Conservation (phyloP, 495 filamentous ascomycete species). For the Daldinia loculata region DNA sequence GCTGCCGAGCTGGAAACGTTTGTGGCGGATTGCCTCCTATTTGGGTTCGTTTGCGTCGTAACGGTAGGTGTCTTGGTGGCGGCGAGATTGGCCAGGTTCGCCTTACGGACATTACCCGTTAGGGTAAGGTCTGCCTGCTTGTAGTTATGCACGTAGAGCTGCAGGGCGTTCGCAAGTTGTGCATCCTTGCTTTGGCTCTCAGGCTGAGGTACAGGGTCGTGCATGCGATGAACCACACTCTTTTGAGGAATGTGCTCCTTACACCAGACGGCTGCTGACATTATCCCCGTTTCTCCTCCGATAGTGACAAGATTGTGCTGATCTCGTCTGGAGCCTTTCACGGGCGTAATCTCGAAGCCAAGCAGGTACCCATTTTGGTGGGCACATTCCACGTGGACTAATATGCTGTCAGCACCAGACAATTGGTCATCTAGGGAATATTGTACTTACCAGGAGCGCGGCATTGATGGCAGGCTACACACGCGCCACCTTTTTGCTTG, state of each 20-base stretch:
- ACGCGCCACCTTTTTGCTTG: conserved; percentile 74
- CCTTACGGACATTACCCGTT: conserved; percentile 91
- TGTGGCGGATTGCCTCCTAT: conserved; percentile 53
- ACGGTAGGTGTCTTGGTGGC: conserved; percentile 52
- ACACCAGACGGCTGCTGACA: conserved; percentile 86
- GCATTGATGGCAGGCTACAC: conserved; percentile 84
- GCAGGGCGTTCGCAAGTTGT: conserved; percentile 68
- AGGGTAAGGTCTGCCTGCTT: conserved; percentile 93
- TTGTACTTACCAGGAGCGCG: conserved; percentile 61
- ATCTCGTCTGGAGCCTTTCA: conserved; percentile 86
- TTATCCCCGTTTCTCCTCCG: conserved; percentile 76
- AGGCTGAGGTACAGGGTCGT: conserved; percentile 71
- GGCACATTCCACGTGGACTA: conserved; percentile 90
- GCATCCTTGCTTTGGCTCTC: conserved; percentile 55
- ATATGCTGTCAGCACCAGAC: conserved; percentile 26
- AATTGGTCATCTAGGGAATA: not conserved
- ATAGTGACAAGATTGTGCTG: conserved; percentile 76
- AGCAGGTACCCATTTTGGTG: conserved; percentile 81
- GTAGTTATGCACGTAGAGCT: conserved; percentile 84
- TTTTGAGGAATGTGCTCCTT: conserved; percentile 80
- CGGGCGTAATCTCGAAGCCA: conserved; percentile 88
- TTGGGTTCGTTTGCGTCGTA: conserved; percentile 32
- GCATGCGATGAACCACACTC: conserved; percentile 75
- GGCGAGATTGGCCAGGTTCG: conserved; percentile 59
- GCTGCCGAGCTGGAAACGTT: conserved; percentile 28